Percentiles rank a stretch among this genome's conserved stretches.
Conservation (phyloP, 257 asterid genomes). For the Ocimum tenuiflorum region DNA sequence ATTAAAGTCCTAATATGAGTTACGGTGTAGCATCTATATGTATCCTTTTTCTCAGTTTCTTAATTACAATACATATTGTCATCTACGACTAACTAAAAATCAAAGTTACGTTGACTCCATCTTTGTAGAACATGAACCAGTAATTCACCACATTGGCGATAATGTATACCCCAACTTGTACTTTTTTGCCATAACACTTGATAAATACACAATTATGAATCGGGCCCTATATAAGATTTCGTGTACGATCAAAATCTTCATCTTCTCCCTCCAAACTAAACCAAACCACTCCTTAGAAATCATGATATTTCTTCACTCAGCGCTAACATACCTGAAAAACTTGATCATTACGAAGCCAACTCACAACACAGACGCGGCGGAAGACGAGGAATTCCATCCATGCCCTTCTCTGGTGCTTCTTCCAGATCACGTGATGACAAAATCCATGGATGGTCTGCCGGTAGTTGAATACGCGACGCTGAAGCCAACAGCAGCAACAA, state of each 20-base stretch:
- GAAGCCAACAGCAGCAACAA: not conserved
- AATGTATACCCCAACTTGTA: too few relatives aligned
- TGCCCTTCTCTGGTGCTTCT: constrained; percentile 18
- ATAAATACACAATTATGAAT: too few relatives aligned
- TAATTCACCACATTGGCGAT: not conserved
- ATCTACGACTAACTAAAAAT: too few relatives aligned
- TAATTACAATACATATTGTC: too few relatives aligned
- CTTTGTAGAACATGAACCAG: not conserved
- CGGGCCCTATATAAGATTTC: too few relatives aligned
- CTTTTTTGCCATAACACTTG: too few relatives aligned
- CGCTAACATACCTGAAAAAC: not conserved
- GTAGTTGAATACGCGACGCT: not conserved
- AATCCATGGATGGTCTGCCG: constrained; percentile 7
- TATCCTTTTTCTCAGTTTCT: too few relatives aligned
- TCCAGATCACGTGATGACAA: not conserved
- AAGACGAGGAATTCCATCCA: not conserved
- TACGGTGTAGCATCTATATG: too few relatives aligned
- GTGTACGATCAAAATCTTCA: not conserved
- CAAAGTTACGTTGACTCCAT: not conserved
- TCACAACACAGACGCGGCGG: not conserved
- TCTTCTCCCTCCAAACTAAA: not conserved
- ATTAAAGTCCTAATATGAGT: too few relatives aligned
- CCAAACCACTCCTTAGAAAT: not conserved
- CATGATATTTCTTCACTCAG: not conserved
- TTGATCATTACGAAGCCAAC: not conserved